Conservation (phyloP, 2,329 filamentous ascomycete genomes). For the Calonectria hongkongensis region DNA sequence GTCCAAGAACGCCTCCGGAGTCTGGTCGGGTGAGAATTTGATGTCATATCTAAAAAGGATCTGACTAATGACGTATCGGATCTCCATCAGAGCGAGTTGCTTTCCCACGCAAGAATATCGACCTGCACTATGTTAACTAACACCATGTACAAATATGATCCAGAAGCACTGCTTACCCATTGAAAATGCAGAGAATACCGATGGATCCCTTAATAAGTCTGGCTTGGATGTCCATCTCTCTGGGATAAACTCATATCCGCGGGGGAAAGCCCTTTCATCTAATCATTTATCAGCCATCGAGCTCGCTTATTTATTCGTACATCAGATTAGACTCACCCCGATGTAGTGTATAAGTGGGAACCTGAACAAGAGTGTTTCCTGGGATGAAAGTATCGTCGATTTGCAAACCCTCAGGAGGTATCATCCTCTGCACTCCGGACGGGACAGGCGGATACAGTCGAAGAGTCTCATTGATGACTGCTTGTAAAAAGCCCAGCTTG, state of each 20-base stretch:
- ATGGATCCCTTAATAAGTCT: conserved; percentile 57
- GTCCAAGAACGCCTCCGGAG: conserved; percentile 8
- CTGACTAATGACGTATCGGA: conserved; percentile 37
- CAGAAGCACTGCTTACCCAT: conserved; percentile 47
- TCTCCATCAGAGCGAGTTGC: conserved; percentile 46
- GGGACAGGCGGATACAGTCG: conserved; percentile 60
- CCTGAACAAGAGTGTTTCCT: conserved; percentile 59
- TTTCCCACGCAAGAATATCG: conserved; percentile 45
- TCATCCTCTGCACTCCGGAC: conserved; percentile 57
- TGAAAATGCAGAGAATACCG: conserved; percentile 58
- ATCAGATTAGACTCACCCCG: not conserved
- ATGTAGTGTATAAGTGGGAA: not conserved
- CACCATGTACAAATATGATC: accelerated
- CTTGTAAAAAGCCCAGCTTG: conserved; percentile 49
- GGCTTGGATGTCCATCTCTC: conserved; percentile 60
- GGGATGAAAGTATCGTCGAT: conserved; percentile 60
- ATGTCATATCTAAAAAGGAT: conserved; percentile 38
- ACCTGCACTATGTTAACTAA: not conserved
- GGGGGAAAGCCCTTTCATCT: not conserved
- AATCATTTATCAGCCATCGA: not conserved
- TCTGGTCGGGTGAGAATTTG: not conserved
- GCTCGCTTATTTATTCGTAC: not conserved
- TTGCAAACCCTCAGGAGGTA: conserved; percentile 60
- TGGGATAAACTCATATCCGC: conserved; percentile 46
- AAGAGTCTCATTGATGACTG: conserved; percentile 61